Evolutionary conservation across 805 yeast species (phyloP), one percentile per base, ranked within the genome.

Genomic region (Clavispora santaluciae): DNA sequence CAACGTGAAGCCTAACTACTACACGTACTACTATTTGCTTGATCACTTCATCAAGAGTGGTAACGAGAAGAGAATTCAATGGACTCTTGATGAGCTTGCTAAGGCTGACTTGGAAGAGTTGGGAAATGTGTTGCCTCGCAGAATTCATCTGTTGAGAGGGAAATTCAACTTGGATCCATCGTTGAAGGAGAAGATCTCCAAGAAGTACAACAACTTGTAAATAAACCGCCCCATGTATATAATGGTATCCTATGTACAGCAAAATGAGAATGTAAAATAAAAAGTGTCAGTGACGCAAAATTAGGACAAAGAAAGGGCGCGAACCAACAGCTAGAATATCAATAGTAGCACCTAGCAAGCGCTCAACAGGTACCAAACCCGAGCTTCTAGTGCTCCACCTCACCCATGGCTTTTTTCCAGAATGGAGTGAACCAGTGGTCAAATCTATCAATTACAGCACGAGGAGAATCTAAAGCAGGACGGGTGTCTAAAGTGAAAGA

Each of bases 401-500:
- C 71, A 7, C 88, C 89, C 78, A 86, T 68, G 12, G 95, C 95
- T 57, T 79, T 72, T 49, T 76, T 72, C 79, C 85, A 77, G 33
- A 76, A 57, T 10, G 89, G 88, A 38, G 72, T 69, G 36, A 80
- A 66, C 83, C 90, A 86, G 52, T 75, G 82, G 17, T 61, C 61
- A 39, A 84, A 65, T 46, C 98, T 73, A 58, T 89, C 98, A 40
- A 60, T 54, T 3, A 82, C 87, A 50, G 73, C 82, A 1, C 66
- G 63, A 1, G 79, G 53, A 43, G 72, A 72, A 61, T 93, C 99
- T 46, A 89, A 67, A 0, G 96, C 99, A 0, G 99, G 99, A 52
- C 99, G 79, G 13, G 95, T 96, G 63, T 93, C 99, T 48, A 95
- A 74, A 63, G 79, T 81, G 60, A 93, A 93, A 2, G 95, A 77